Evolutionary conservation across 768 basidiomycete genomes (phyloP), one percentile per base, ranked within the genome.

Genomic region (Mycena latifolia): DNA sequence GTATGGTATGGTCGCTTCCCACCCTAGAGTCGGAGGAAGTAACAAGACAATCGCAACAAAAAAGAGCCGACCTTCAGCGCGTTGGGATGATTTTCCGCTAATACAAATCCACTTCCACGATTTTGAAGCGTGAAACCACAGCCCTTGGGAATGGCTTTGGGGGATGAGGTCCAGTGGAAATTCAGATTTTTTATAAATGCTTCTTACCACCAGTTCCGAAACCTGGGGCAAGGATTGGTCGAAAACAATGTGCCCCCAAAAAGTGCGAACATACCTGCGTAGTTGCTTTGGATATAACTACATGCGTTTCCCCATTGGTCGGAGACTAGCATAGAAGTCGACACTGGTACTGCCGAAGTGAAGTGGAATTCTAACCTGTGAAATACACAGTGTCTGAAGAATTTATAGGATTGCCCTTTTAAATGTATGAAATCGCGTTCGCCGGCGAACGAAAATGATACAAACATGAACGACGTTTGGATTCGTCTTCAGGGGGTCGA

Each of bases 61-160:
- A 35, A 22, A 62, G 48, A 17, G 59, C 73, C 65, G 56, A 92
- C 95, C 80, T 91, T 81, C 56, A 99, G 80, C 31, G 85, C 86
- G 74, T 99, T 99, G 1, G 95, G 92, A 75, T 99, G 97, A 1
- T 87, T 88, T 61, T 93, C 87, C 56, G 85, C 83, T 25, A 98
- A 81, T 9, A 88, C 82, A 76, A 99, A 99, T 7, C 92, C 91
- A 14, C 89, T 83, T 2, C 98, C 98, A 61, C 98, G 86, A 77
- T 98, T 98, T 78, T 99, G 98, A 17, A 99, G 85, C 0, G 96
- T 98, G 77, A 99, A 99, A 0, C 98, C 98, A 72, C 96, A 98
- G 0, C 92, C 95, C 71, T 93, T 91, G 0, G 98, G 98, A 41
- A 99, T 83, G 33, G 97, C 97, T 88, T 73, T 71, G 22, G 56